Evolutionary conservation across 78 protist genomes (phyloP).

Genomic region (Dictyostelium purpureum): DNA sequence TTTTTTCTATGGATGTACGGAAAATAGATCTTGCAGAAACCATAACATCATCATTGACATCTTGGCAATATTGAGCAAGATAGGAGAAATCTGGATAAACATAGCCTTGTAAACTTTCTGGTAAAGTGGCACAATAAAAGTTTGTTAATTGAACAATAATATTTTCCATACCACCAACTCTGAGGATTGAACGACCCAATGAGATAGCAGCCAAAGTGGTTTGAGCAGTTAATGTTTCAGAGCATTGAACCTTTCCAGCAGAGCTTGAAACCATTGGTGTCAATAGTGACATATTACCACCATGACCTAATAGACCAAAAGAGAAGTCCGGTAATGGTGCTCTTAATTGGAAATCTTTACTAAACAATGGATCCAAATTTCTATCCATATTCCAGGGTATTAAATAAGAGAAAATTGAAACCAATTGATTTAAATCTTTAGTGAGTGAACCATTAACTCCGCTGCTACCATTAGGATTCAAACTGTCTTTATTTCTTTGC

Average conservation of each 20-base stretch:
- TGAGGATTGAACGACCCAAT: conserved; percentile 33
- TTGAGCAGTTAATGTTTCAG: conserved; percentile 60
- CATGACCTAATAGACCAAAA: conserved; percentile 69
- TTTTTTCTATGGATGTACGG: conserved; percentile 41
- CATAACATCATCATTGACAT: conserved; percentile 59
- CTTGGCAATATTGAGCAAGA: conserved; percentile 55
- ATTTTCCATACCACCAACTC: conserved; percentile 65
- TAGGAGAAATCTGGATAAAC: conserved; percentile 62
- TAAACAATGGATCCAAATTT: conserved; percentile 50
- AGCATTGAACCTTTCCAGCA: conserved; percentile 43
- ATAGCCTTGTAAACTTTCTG: conserved; percentile 47
- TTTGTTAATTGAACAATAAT: conserved; percentile 38
- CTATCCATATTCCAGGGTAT: conserved; percentile 75
- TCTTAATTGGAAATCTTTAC: conserved; percentile 66
- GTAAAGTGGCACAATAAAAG: conserved; percentile 44
- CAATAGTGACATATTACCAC: conserved; percentile 39
- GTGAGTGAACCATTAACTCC: neutral
- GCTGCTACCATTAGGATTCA: neutral
- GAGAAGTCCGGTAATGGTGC: conserved; percentile 76
- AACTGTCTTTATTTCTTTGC: neutral
- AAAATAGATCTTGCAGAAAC: conserved; percentile 54
- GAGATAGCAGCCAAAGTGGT: conserved; percentile 54
- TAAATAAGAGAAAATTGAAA: conserved; percentile 52
- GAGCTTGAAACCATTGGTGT: conserved; percentile 23
- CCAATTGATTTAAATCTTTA: conserved; percentile 50